These are phyloP conservation scores for Flaveria linearis DNA, from an alignment of 129 eudicot genomes.

Conservation along the genomic window DNA sequence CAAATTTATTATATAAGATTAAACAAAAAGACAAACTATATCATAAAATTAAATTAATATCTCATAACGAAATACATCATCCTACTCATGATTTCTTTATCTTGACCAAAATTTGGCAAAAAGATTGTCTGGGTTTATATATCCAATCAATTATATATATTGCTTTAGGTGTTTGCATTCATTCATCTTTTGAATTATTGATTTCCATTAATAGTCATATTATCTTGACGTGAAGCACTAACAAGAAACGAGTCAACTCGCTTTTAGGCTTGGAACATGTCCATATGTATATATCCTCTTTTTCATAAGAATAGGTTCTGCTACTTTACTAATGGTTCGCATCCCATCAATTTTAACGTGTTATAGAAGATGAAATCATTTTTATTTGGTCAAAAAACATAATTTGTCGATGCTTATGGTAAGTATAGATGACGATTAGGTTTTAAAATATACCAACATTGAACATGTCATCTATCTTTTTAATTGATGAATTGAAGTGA, in stretches of 20 bases:
- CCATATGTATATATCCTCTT: neutral
- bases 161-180: neutral
- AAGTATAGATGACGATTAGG: neutral
- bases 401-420: neutral
- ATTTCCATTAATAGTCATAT: neutral
- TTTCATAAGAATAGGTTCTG: neutral
- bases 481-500: no score
- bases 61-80: neutral
- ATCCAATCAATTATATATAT: neutral
- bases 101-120: constrained; percentile 4
- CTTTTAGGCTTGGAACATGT: neutral
- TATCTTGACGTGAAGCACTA: neutral
- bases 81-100: neutral
- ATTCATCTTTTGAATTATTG: constrained; percentile 4
- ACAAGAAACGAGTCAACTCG: neutral
- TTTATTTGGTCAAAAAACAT: neutral
- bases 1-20: no score
- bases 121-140: neutral
- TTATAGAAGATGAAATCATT: neutral
- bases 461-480: neutral
- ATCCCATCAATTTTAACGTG: neutral
- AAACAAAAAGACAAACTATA: no score
- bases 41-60: neutral
- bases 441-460: neutral
- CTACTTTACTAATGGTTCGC: neutral